Evolutionary conservation across 495 filamentous ascomycete species (phyloP).

Genomic region (Penicillium ochrochloron): DNA sequence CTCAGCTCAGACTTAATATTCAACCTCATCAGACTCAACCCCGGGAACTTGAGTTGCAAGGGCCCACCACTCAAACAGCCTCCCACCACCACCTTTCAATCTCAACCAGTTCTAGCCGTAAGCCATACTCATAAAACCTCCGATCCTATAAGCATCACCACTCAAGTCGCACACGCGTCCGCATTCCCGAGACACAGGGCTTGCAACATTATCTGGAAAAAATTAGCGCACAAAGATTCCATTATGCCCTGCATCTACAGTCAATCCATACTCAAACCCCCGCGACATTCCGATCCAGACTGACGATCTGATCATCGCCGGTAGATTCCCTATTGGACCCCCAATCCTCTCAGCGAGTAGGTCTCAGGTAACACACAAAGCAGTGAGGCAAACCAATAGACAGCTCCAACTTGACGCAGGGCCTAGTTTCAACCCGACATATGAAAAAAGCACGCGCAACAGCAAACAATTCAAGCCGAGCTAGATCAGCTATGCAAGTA

Average conservation of each 20-base stretch:
- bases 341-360: not conserved
- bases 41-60: not conserved
- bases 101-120: slow-evolving; percentile 17
- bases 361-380: not conserved
- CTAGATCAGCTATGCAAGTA: not conserved
- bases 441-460: not conserved
- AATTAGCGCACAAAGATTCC: not conserved
- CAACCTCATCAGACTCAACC: not conserved
- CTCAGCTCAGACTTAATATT: slow-evolving; percentile 1
- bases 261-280: not conserved
- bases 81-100: slow-evolving; percentile 23
- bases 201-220: slow-evolving; percentile 20
- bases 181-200: slow-evolving; percentile 19
- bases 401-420: not conserved
- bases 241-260: not conserved
- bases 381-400: not conserved
- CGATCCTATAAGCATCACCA: slow-evolving; percentile 25
- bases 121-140: slow-evolving; percentile 30
- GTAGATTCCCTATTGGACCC: not conserved
- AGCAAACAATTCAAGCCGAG: not conserved
- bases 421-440: slow-evolving; percentile 10
- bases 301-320: not conserved
- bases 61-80: not conserved
- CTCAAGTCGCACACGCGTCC: slow-evolving; percentile 22
- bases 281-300: not conserved